Base-by-base conservation (phyloP, 495 filamentous ascomycete genomes). In the Xylaria longipes region DNA sequence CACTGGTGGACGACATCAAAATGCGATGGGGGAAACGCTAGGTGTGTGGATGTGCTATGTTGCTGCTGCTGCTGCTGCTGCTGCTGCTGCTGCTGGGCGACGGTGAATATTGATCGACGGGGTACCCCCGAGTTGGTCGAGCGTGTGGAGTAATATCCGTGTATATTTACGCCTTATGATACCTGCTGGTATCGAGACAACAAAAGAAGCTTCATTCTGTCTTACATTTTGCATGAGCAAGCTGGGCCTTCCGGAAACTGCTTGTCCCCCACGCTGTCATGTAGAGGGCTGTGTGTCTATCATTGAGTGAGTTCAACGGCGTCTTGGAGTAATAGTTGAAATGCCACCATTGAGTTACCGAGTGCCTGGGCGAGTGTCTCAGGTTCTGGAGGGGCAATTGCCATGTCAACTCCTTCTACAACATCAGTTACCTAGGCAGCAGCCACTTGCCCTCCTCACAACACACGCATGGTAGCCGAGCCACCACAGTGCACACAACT, bases 91-190 rank as follows among this genome's bases (percentile, higher is more conserved):
- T 70, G 22, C 68, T 50, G 22, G 68, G 57, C 68, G 20, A 63
- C 56, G 37, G 43, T 31, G 39, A 62, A 29, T 45, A 70, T 29
- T 57, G 68, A 63, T 52, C 61, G 15, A 25, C 69, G 27, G 39
- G 41, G 41, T 48, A 39, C 35, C 69, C 58, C 69, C 58, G 27
- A 65, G 22, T 29, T 33, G 58, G 60, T 58, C 56, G 41, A 5
- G 70, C 52, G 63, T 50, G 70, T 65, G 64, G 57, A 72, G 64
- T 68, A 63, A 72, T 72, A 72, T 72, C 70, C 70, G 70, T 72
- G 70, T 72, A 72, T 72, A 72, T 72, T 68, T 72, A 60, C 64
- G 70, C 70, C 70, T 60, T 68, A 54, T 52, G 69, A 50, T 65
- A 64, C 61, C 69, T 66, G 52, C 27, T 37, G 64, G 52, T 72